Conservation (phyloP, 768 basidiomycete species). For the Mycena amicta region DNA sequence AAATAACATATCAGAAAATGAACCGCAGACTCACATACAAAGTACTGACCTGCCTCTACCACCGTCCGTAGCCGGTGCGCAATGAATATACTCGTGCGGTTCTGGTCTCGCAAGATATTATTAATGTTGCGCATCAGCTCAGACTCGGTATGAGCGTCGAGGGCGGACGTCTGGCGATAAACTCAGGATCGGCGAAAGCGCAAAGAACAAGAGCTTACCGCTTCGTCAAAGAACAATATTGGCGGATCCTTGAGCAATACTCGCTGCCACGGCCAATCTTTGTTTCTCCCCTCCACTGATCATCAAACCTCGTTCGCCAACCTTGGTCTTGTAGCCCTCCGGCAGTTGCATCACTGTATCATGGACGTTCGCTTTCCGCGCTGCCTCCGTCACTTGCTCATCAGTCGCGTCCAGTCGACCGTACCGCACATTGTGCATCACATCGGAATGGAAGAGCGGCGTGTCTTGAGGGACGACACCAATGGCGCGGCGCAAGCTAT, state of each 20-base stretch:
- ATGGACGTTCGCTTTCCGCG: conserved; percentile 86
- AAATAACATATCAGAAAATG: neutral
- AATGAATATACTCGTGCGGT: conserved; percentile 94
- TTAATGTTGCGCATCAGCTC: conserved; percentile 97
- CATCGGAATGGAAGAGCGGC: conserved; percentile 93
- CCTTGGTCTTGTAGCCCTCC: conserved; percentile 85
- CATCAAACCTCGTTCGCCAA: conserved; percentile 97
- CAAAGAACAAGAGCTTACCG: conserved; percentile 59
- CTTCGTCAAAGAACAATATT: conserved; percentile 98
- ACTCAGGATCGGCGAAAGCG: conserved; percentile 6
- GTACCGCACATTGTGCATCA: conserved; percentile 95
- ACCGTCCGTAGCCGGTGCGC: conserved; percentile 91
- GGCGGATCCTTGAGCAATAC: conserved; percentile 92
- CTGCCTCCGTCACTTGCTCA: conserved; percentile 84
- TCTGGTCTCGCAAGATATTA: conserved; percentile 68
- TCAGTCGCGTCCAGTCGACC: conserved; percentile 86
- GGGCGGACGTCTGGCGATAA: conserved; percentile 77
- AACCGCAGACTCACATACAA: conserved; percentile 1
- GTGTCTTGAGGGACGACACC: conserved; percentile 99
- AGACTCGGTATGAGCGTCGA: conserved; percentile 93
- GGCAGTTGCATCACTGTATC: conserved; percentile 78
- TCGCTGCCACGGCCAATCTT: conserved; percentile 89
- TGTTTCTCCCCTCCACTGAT: conserved; percentile 99
- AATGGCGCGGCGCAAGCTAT: conserved; percentile 70
- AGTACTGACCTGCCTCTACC: conserved; percentile 76